Evolutionary conservation across 2,329 filamentous ascomycete genomes (phyloP).

Genomic region (Dactylellina cionopaga): DNA sequence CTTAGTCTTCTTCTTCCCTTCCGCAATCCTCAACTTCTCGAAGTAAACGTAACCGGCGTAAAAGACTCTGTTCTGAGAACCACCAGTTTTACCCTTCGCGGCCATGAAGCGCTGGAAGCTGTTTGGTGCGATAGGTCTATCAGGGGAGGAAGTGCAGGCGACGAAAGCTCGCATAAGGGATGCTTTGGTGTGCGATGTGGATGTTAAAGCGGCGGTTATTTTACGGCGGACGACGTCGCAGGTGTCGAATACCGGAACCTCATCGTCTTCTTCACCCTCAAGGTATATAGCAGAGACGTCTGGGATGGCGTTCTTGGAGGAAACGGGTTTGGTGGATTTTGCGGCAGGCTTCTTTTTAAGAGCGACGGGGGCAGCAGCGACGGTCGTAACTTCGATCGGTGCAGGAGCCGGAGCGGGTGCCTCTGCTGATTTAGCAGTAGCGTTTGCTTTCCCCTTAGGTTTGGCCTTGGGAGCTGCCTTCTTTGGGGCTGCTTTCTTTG

Average conservation of each 20-base stretch:
- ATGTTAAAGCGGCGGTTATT: conserved; percentile 66
- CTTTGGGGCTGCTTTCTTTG: neutral
- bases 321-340: neutral
- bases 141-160: conserved; percentile 60
- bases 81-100: conserved; percentile 64
- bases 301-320: neutral
- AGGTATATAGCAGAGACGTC: conserved; percentile 62
- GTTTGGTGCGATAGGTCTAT: conserved; percentile 60
- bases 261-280: conserved; percentile 63
- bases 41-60: conserved; percentile 70
- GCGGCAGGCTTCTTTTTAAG: neutral
- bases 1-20: conserved; percentile 66
- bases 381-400: neutral
- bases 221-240: conserved; percentile 70
- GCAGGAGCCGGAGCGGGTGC: neutral
- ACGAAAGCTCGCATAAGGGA: conserved; percentile 66
- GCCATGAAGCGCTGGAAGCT: conserved; percentile 66
- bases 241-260: conserved; percentile 67
- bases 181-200: conserved; percentile 65
- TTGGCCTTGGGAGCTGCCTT: conserved; percentile 1
- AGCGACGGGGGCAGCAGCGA: neutral
- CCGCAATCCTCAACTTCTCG: conserved; percentile 68
- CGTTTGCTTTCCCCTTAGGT: conserved; percentile 3
- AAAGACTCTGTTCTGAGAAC: conserved; percentile 65
- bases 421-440: neutral